These are phyloP conservation scores for Neovahlkampfia damariscottae DNA, from an alignment of 78 protist species.

Conservation along the genomic window DNA sequence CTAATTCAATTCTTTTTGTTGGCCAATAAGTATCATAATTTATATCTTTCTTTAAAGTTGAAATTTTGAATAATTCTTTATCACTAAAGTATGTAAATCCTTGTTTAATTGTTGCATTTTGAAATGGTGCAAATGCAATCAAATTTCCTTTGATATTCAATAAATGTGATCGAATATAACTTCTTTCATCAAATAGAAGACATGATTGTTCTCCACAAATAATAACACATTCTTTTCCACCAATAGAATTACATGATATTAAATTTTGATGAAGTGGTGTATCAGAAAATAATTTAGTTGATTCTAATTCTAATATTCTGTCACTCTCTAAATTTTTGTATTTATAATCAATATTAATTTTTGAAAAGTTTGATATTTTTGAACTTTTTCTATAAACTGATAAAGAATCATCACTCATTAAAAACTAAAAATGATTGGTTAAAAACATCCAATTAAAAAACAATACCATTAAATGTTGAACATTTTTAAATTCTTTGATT, in stretches of 20 bases:
- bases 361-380: not conserved
- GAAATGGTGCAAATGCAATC: not conserved
- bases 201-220: not conserved
- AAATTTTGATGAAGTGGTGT: not conserved
- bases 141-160: not conserved
- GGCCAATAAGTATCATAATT: slow-evolving; percentile 9
- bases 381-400: not conserved
- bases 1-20: not conserved
- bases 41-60: too few species aligned
- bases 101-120: not conserved
- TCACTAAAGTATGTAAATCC: not conserved
- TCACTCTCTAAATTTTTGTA: not conserved
- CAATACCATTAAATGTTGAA: too few species aligned
- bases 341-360: not conserved
- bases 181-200: not conserved
- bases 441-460: too few species aligned
- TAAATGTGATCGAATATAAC: not conserved
- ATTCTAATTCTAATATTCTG: not conserved
- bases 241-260: not conserved
- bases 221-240: not conserved
- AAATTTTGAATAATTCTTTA: not conserved
- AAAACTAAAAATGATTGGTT: too few species aligned
- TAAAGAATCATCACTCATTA: not conserved
- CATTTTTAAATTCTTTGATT: too few species aligned
- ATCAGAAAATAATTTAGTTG: too few species aligned